Base-by-base conservation (phyloP, 768 basidiomycete species). In the Tulasnella sp. region DNA sequence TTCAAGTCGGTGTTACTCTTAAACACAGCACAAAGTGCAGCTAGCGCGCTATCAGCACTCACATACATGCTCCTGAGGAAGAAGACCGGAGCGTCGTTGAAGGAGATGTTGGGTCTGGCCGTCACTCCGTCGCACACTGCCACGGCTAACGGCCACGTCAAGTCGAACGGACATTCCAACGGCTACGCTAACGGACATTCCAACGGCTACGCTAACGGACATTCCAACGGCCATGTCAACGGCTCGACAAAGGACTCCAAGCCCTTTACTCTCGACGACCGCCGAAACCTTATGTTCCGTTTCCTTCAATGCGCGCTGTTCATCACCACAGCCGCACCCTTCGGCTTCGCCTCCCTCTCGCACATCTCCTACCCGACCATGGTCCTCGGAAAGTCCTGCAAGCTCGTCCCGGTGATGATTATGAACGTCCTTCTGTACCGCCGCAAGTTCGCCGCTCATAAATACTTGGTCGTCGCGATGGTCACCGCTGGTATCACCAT, bases 381-480 rank as follows among this genome's bases (percentile, higher is more conserved):
- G 92, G 95, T 98, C 39, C 90, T 98, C 75, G 97, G 93, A 68
- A 98, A 98, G 80, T 98, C 95, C 0, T 98, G 97, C 85, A 98
- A 98, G 79, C 92, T 99, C 78, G 94, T 99, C 59, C 97, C 97
- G 0, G 97, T 95, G 74, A 93, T 96, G 88, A 86, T 98, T 80
- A 95, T 98, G 90, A 98, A 98, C 81, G 89, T 98, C 76, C 77
- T 98, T 42, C 85, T 98, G 73, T 98, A 98, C 81, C 93, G 95
- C 70, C 90, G 96, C 65, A 86, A 86, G 75, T 98, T 98, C 79
- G 91, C 94, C 0, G 85, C 88, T 1, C 91, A 98, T 86, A 98
- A 98, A 79, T 99, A 98, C 81, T 81, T 94, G 76, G 95, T 99
- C 62, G 97, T 97, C 22, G 81, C 84, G n/a, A 88, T 96, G 85